Evolutionary conservation across 1,284 basidiomycete species (phyloP), one percentile per base, ranked within the genome.

Genomic region (Pseudozyma hubeiensis): DNA sequence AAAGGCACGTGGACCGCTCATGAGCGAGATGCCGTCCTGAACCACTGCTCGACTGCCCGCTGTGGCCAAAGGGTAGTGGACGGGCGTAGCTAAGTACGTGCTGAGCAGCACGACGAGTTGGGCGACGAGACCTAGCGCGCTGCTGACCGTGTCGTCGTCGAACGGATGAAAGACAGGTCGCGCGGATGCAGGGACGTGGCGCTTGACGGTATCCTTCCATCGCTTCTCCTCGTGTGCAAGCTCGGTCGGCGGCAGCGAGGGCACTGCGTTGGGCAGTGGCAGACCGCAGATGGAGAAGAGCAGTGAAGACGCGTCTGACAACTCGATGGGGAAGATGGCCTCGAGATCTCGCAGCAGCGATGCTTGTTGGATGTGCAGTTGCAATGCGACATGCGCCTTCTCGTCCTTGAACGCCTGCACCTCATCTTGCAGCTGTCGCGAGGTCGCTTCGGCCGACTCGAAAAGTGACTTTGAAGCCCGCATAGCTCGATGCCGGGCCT

Each of bases 1-100:
- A 84, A 83, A 83, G 39, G 77, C 73, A 29, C 82, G 55, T 0
- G 81, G 81, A 11, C 82, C 81, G 17, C 53, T 64, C 81, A 84
- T 84, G 13, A 81, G 54, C 60, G 80, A 81, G 53, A 84, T 84
- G 4, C 67, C 59, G 40, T 84, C 82, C 41, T 76, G 75, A 6
- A 83, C 62, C 6, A 80, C 71, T 3, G 81, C 74, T 7, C 82
- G 45, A 41, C 81, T 81, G 4, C 81, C 82, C 7, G 79, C 67
- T 7, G 78, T 72, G 0, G 78, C 77, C 2, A 84, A 48, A 1
- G 80, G 78, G 29, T 84, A 84, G 62, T 80, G 82, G 10, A 83
- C 31, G 30, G 66, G 67, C 0, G 75, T 77, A 9, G 65, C 69
- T 4, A 81, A 72, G 41, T 84, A 84, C 1, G 70, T 58, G 56